Evolutionary conservation across 352 stramenopile genomes (phyloP).

Genomic region (Globisporangium alternatum): DNA sequence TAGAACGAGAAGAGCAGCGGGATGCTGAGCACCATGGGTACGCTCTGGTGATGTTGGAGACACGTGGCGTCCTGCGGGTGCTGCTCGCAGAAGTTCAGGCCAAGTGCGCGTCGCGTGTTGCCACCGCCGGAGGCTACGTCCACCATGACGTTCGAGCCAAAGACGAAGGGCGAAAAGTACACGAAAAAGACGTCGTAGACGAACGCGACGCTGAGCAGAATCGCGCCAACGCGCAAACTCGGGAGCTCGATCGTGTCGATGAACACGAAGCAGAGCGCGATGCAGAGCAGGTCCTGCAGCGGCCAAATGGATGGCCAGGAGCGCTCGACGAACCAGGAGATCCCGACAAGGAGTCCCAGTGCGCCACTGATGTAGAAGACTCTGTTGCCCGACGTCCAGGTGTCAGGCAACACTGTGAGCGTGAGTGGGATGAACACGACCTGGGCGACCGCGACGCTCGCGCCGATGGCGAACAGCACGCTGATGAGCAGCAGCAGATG

Average conservation of each 20-base stretch:
- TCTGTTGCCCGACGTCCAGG: background rate
- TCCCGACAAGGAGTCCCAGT: slow-evolving; percentile 23
- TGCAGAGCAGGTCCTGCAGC: slow-evolving; percentile 90
- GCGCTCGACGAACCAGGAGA: slow-evolving; percentile 63
- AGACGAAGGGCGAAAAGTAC: slow-evolving; percentile 91
- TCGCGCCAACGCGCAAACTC: slow-evolving; percentile 85
- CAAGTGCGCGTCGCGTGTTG: slow-evolving; percentile 47
- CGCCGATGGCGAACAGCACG: slow-evolving; percentile 51
- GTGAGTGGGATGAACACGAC: slow-evolving; percentile 36
- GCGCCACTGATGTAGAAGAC: slow-evolving; percentile 12
- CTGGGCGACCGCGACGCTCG: slow-evolving; percentile 43
- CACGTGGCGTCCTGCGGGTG: slow-evolving; percentile 48
- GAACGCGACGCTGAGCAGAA: slow-evolving; percentile 90
- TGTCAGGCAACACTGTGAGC: background rate
- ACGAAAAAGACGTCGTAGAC: slow-evolving; percentile 98
- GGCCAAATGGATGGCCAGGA: slow-evolving; percentile 70
- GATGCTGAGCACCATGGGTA: slow-evolving; percentile 91
- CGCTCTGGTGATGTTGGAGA: slow-evolving; percentile 83
- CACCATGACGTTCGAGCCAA: slow-evolving; percentile 91
- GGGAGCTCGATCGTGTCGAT: slow-evolving; percentile 90
- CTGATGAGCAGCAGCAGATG: slow-evolving; percentile 52
- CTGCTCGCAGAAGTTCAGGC: slow-evolving; percentile 64
- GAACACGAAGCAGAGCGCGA: slow-evolving; percentile 93
- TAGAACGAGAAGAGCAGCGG: slow-evolving; percentile 59
- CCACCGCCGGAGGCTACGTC: slow-evolving; percentile 89